Evolutionary conservation across 2,329 filamentous ascomycete genomes (phyloP), one percentile per base, ranked within the genome.

Genomic region (Proliferodiscus dingleyae): DNA sequence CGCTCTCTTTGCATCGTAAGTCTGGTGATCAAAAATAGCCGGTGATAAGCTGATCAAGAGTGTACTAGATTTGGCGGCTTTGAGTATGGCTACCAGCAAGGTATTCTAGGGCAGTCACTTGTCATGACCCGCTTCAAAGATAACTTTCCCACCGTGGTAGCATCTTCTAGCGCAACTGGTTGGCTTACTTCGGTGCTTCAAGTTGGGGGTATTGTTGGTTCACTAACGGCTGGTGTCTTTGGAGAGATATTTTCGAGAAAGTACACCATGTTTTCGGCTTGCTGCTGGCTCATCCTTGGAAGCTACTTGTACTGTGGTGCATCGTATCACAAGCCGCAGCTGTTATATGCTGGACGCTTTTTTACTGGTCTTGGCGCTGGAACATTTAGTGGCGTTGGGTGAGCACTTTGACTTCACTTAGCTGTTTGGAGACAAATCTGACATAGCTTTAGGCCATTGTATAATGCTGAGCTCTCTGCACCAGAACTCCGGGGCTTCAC

Each of bases 401-500:
- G 19, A 15, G 37, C 22, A n/a, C 18, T 11, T 23, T 37, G 36
- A 23, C 19, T 39, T 23, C 22, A 13, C 5, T 39, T n/a, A 26
- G 6, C 6, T 11, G 24, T 11, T 11, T n/a, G n/a, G n/a, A n/a
- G n/a, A n/a, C 24, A 26, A 26, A 11, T 26, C 24, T 26, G 6
- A 26, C 24, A 6, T 6, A 26, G 11, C n/a, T 26, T 11, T 26
- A 26, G 24, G 11, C 24, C 24, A 26, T n/a, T 71, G 61, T 72
- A 71, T 51, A 68, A 68, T 41, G 66, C 67, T 21, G 76, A 79
- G 57, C 64, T 73, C 4, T 73, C 76, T 1, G 73, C 80, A 8
- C 81, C 82, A 1, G 81, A 86, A 60, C 72, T 85, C n/a, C 71
- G 83, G 46, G 83, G 82, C 29, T 75, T 80, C 13, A 69, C 85